Base-by-base conservation (phyloP, 106 monocot species). In the Triglochin maritima region DNA sequence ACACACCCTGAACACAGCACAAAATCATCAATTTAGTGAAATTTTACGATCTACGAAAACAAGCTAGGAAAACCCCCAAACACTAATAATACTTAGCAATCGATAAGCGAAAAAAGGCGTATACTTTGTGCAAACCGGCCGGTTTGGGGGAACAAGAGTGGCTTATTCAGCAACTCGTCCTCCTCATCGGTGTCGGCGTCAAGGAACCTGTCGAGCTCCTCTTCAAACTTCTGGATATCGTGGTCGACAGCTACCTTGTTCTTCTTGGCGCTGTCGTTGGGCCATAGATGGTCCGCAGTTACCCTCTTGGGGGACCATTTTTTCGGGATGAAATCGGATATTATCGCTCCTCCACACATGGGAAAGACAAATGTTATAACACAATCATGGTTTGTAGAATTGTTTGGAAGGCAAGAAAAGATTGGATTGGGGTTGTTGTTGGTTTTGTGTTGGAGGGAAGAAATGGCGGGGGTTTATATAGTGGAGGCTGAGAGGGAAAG, bases 341-440 rank as follows among this genome's bases (percentile, higher is more conserved):
- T 78, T 57, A 84, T 81, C 15, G 80, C 81, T 64, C 84, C 84
- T 3, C 84, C 84, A 44, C 84, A 84, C 84, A 81, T 84, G 29
- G 55, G 10, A 15, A 11, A 52, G 11, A 11, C 52, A 52, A 52
- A 11, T 11, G 2, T 7, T 11, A 52, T 7, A 6, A 52, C 7
- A 11, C 52, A 11, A 52, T 7, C 52, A 52, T 8, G 52, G 9
- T 8, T 8, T 52, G 52, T 0, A 52, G 52, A 52, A 11, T 7
- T 52, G 7, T 52, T 52, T 52, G 52, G 52, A 11, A 11, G 52
- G 11, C 7, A 52, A 8, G 7, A 6, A 6, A 11, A 52, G 52
- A 11, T 52, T 7, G 52, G 52, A 8, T 7, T 52, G 52, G 11
- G 52, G 52, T 7, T 8, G 11, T 8, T 52, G 52, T 7, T 52